Evolutionary conservation across 2,329 filamentous ascomycete species (phyloP).

Genomic region (Calonectria naviculata): DNA sequence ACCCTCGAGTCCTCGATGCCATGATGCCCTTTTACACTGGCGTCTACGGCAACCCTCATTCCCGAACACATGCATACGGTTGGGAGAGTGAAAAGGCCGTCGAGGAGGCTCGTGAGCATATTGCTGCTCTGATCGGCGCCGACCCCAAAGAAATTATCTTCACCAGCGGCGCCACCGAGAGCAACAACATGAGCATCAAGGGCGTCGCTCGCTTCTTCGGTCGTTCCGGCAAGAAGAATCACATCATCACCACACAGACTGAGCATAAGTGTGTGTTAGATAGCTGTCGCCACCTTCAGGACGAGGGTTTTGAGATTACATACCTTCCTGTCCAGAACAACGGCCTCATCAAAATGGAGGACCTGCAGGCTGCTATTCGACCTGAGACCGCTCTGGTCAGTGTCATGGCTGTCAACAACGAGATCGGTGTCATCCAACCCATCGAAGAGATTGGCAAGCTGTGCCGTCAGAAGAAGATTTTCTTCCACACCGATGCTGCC

Average conservation of each 20-base stretch:
- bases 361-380: conserved; percentile 88
- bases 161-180: conserved; percentile 97
- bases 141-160: conserved; percentile 99
- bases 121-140: conserved; percentile 90
- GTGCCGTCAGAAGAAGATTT: conserved; percentile 91
- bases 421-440: conserved; percentile 99
- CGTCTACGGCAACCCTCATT: conserved; percentile 96
- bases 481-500: conserved; percentile 97
- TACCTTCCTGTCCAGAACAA: conserved; percentile 91
- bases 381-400: conserved; percentile 94
- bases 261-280: conserved; percentile 99
- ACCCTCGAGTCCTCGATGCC: conserved; percentile 92
- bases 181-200: conserved; percentile 99
- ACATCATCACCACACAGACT: conserved; percentile 97
- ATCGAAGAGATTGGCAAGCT: conserved; percentile 92
- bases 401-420: conserved; percentile 99
- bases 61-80: conserved; percentile 95
- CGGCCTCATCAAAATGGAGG: conserved; percentile 85
- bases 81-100: conserved; percentile 98
- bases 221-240: conserved; percentile 93
- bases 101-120: conserved; percentile 84
- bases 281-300: conserved; percentile 95
- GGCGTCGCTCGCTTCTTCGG: conserved; percentile 97
- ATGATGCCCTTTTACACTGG: conserved; percentile 97
- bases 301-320: conserved; percentile 97